Base-by-base conservation (phyloP, 108 stramenopile species). In the Cyclotella atomus region DNA sequence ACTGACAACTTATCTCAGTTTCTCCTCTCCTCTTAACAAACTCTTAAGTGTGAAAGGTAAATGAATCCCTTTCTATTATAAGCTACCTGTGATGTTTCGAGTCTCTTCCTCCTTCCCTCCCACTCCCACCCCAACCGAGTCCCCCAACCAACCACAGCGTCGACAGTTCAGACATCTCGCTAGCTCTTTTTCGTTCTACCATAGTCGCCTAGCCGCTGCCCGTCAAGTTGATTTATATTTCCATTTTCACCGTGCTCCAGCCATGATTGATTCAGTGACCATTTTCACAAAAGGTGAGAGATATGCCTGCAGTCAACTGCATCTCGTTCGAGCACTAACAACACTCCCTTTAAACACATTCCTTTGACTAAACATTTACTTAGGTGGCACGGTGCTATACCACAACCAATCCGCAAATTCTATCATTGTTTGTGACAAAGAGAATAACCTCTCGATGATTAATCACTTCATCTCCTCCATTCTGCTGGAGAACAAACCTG, bases 201-300 rank as follows among this genome's bases (percentile, higher is more conserved):
- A n/a, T n/a, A n/a, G 38, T 41, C 38, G 6, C 38, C 12, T 12
- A 41, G 12, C 38, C 38, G 12, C 38, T 41, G 38, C 38, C 12
- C 38, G 38, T 41, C 6, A 41, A 41, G 38, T 12, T 12, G 38
- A 41, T n/a, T 49, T 4, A n/a, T 49, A 49, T 28, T 27, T 21
- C 4, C 43, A 25, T 49, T 7, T 14, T 63, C 27, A 20, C 34
- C 23, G 20, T 28, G 25, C 14, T 71, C 2, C 35, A 68, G 87
- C 14, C 33, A 92, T 92, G 89, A 53, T 93, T 23, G 85, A 91
- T 47, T 85, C 87, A 16, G 62, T 93, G 59, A 85, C 88, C 21
- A 88, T 93, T 33, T 86, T 93, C 66, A 75, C 83, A 66, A 88
- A 88, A 70, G 92, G 90, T 53, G 82, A 87, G 68, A 1, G 32